A percentile compares a stretch with the other conserved stretches of the same genome.
Conservation (phyloP, 345 rosid species). For the Euphorbia tirucalli region DNA sequence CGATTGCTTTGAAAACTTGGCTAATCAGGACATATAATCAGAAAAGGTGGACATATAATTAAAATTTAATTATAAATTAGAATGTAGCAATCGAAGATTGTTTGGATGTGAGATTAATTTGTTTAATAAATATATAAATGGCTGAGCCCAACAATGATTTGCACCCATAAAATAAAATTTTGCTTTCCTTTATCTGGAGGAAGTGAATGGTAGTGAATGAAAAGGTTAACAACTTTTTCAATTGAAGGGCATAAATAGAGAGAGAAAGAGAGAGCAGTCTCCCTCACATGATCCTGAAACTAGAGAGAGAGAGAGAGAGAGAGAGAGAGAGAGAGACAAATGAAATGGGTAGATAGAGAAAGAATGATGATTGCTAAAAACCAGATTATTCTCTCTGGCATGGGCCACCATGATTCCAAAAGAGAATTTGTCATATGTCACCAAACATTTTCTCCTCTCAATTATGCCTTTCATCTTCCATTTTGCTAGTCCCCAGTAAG, state of each 20-base stretch:
- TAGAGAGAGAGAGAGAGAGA: conserved; percentile 12
- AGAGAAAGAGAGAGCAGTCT: conserved; percentile 1
- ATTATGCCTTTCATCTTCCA: conserved; percentile 43
- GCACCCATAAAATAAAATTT: not conserved
- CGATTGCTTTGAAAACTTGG: no score
- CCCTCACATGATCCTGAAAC: conserved; percentile 14
- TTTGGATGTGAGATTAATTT: not conserved
- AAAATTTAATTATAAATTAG: no score
- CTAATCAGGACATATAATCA: no score
- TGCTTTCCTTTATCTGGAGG: not conserved
- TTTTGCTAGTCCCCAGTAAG: no score
- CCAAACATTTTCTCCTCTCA: conserved; percentile 23
- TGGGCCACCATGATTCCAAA: conserved; percentile 68
- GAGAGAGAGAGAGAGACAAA: no score
- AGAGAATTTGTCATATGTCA: conserved; percentile 48
- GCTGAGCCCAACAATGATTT: not conserved
- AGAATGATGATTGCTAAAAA: conserved; percentile 45
- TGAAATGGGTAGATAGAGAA: no score
- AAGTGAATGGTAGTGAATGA: not conserved
- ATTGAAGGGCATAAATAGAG: not conserved
- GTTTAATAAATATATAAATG: not conserved
- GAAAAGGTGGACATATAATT: no score
- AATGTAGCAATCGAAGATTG: no score
- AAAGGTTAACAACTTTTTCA: conserved; percentile 12
- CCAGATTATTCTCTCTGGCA: conserved; percentile 70